Base-by-base conservation (phyloP, 2,329 filamentous ascomycete species). In the Penicillium sp. region DNA sequence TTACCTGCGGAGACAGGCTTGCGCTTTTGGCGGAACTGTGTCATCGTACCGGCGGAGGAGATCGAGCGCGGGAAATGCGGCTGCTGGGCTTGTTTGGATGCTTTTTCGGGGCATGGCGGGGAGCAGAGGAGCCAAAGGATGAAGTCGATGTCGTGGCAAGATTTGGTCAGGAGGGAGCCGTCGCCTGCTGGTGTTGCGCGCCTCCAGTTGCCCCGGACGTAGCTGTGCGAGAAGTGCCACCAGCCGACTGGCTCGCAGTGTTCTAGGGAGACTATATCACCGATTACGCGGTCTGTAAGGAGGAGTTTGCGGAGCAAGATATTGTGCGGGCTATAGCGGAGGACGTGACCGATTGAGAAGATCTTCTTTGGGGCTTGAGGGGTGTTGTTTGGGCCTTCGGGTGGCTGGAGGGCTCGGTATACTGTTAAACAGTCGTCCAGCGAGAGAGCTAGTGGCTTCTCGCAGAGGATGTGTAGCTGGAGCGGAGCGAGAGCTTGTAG, bases 221-320 rank as follows among this genome's bases (percentile, higher is more conserved):
- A 96, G 42, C 88, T 91, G 73, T 96, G 93, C 0, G 89, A 82
- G 72, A 95, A 97, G 73, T 97, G 94, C 91, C 92, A 97, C 87
- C 89, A 96, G 0, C 94, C 94, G 0, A 99, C 88, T 0, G 94
- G 94, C 73, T 97, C 94, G 0, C 91, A 94, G 75, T 97, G 94
- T 62, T 95, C 90, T 40, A 96, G 82, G 40, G 89, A 93, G 52
- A 95, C 79, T 31, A 97, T 81, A 54, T 97, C 89, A 7, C 94
- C 94, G 69, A 99, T 88, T 13, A 87, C 84, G 13, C 83, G 82
- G 52, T 95, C 86, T 62, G 89, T 82, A 1, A 92, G 82, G 6
- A 97, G 81, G 17, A 97, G 78, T 70, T 89, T 87, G 50, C 92
- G 86, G 29, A 99, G 81, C 56, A 93, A 78, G 74, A 91, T 89